Conservation (phyloP, 768 basidiomycete genomes). For the Pleurotus ostreatus region DNA sequence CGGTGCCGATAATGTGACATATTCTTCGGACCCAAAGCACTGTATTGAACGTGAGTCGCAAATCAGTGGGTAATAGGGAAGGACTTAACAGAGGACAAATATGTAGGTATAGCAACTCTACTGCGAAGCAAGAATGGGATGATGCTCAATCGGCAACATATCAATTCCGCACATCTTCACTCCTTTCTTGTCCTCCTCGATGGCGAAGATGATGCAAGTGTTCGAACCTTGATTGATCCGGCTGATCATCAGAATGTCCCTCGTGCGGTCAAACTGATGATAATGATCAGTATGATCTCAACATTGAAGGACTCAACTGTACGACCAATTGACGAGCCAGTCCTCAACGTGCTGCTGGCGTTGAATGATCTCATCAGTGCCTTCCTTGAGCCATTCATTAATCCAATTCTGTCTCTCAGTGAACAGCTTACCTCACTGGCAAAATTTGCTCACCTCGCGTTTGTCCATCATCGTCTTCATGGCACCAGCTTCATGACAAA, state of each 20-base stretch:
- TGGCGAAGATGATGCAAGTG: conserved; percentile 1
- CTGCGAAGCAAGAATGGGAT: conserved; percentile 14
- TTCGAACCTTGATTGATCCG: conserved; percentile 21
- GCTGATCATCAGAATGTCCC: conserved; percentile 30
- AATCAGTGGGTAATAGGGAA: neutral
- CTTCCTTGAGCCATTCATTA: conserved; percentile 22
- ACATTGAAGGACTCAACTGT: conserved; percentile 11
- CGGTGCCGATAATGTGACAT: conserved; percentile 8
- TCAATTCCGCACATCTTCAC: conserved; percentile 18
- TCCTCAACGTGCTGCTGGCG: conserved; percentile 16
- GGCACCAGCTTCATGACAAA: conserved; percentile 20
- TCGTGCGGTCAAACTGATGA: conserved; percentile 22
- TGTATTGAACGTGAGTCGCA: conserved; percentile 12
- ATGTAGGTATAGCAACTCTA: neutral
- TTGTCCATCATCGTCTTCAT: conserved; percentile 17
- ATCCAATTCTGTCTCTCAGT: conserved; percentile 15
- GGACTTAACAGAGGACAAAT: too few relatives aligned
- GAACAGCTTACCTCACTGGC: conserved; percentile 22
- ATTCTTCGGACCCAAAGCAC: conserved; percentile 14
- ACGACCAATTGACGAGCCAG: conserved; percentile 15
- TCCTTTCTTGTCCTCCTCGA: conserved; percentile 16
- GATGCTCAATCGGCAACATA: conserved; percentile 9
- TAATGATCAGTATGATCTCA: conserved; percentile 12
- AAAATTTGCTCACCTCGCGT: conserved; percentile 20
- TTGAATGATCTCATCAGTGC: conserved; percentile 24